A percentile compares a stretch with the other conserved stretches of the same genome.
Evolutionary conservation across 768 basidiomycete species (phyloP).

Genomic region (Podaxis rugospora): DNA sequence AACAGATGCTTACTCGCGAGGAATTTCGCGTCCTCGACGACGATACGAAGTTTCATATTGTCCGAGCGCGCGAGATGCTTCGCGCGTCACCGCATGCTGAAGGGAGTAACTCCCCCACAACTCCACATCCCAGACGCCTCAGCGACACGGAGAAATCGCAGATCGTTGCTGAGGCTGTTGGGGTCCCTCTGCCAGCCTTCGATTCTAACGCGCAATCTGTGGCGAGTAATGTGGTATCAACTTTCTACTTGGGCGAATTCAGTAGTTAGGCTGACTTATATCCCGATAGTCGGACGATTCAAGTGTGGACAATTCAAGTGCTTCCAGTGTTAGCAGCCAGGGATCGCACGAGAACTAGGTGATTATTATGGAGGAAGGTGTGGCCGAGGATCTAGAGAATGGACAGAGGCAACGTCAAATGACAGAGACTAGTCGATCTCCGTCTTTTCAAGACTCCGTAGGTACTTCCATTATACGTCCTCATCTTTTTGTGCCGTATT

Average conservation of each 20-base stretch:
- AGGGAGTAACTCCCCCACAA: background rate
- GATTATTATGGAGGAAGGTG: background rate
- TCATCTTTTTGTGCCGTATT: constrained; percentile 15
- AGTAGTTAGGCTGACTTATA: background rate
- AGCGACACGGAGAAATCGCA: background rate
- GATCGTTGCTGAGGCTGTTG: constrained; percentile 1
- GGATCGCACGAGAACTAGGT: no score
- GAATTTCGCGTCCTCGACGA: constrained; percentile 1
- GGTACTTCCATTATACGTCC: background rate
- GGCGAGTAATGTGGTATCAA: background rate
- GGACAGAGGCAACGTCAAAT: background rate
- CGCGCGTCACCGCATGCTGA: background rate
- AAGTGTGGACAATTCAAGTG: background rate
- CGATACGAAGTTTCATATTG: background rate
- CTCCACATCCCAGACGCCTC: background rate
- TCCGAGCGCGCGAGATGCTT: background rate
- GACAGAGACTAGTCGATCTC: background rate
- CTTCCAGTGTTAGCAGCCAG: no score
- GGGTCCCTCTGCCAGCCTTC: background rate
- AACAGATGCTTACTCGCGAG: background rate
- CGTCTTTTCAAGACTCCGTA: background rate
- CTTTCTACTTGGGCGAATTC: background rate
- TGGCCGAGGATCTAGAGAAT: background rate
- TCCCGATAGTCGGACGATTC: background rate
- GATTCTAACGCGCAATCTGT: background rate